Evolutionary conservation across 2,329 filamentous ascomycete genomes (phyloP).

Genomic region (Epichloe sibirici): DNA sequence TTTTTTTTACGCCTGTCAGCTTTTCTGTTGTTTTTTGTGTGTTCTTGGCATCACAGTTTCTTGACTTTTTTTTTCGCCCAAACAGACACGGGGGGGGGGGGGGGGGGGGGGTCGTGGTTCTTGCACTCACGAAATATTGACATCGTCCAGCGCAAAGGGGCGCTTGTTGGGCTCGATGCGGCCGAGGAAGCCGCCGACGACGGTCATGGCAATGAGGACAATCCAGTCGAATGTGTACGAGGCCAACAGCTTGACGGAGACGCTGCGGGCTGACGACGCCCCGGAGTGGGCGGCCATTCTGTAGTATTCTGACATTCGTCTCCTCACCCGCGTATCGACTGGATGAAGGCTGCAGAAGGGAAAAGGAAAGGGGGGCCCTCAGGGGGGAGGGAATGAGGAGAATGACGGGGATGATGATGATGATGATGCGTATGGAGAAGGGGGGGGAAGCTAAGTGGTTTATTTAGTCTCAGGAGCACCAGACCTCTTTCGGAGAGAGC

Average conservation of each 20-base stretch:
- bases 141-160: constrained; percentile 59
- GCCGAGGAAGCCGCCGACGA: constrained; percentile 46
- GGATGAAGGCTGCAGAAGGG: background rate
- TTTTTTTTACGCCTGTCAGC: background rate
- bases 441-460: background rate
- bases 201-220: constrained; percentile 46
- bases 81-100: background rate
- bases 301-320: constrained; percentile 16
- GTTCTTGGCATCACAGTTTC: too few species aligned
- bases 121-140: constrained; percentile 54
- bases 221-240: constrained; percentile 70
- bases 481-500: background rate
- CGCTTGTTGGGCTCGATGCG: constrained; percentile 51
- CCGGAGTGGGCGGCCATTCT: constrained; percentile 16
- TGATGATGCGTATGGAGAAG: background rate
- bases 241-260: constrained; percentile 30
- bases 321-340: background rate
- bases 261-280: constrained; percentile 11
- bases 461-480: background rate
- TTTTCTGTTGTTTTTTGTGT: too few species aligned
- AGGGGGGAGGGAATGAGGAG: background rate
- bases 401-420: background rate
- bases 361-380: background rate
- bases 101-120: too few species aligned
- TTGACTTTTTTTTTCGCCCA: too few species aligned